phyloP scores from a whole-genome alignment of 495 filamentous ascomycete genomes.

The Lichina pygmaea region DNA sequence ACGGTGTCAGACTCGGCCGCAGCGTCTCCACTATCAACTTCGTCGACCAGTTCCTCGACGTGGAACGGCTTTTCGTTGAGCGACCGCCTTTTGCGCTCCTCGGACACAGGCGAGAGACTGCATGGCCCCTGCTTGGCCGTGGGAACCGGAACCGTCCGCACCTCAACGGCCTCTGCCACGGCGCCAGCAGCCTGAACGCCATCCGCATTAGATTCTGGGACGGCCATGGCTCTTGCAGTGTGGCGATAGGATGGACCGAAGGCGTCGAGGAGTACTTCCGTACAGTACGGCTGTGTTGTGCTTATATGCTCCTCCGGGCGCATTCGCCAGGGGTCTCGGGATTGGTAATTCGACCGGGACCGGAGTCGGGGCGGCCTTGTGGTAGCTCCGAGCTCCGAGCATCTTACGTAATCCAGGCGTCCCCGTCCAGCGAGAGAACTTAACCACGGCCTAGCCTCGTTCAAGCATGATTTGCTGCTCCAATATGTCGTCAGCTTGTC shows the following conservation, averaged over 20 bases:
- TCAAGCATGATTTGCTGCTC: no score
- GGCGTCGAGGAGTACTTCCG: background rate
- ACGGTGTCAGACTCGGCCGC: slow-evolving; percentile 21
- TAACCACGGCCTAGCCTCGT: no score
- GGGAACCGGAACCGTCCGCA: background rate
- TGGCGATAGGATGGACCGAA: background rate
- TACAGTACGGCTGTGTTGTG: background rate
- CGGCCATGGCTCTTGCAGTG: background rate
- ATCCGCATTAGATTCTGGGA: no score
- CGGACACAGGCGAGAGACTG: background rate
- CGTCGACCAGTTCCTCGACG: background rate
- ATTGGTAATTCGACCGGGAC: no score
- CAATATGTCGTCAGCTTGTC: no score
- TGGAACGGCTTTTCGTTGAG: slow-evolving; percentile 3
- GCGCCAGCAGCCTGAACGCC: background rate
- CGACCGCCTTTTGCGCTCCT: background rate
- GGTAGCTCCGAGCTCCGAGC: no score
- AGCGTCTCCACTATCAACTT: background rate
- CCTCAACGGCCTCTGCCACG: background rate
- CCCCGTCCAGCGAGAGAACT: no score
- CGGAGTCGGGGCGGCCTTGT: no score
- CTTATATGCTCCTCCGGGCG: no score
- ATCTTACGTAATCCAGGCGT: no score
- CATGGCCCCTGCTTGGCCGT: background rate
- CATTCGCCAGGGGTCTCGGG: no score